Base-by-base conservation (phyloP, 306 rosid species). In the Ochetophila trinervis region DNA sequence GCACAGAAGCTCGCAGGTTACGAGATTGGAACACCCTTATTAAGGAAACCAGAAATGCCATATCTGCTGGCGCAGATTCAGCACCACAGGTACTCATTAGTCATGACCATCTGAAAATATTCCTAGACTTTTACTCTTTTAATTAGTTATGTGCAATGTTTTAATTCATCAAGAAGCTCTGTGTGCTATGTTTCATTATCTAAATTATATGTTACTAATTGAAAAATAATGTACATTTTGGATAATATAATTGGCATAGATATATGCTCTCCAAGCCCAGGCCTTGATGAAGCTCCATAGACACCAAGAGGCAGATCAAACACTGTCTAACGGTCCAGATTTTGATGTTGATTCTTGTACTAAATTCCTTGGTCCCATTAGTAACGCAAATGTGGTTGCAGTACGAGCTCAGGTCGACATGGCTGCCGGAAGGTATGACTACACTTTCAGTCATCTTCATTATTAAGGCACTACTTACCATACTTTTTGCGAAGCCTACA, bases 11-110 rank as follows among this genome's bases (percentile, higher is more conserved):
- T 71, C 91, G 84, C 14, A 83, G 81, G 61, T 40, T 81, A 58
- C 75, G 93, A 72, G 95, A 92, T 63, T 92, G 98, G 93, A 89
- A 87, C 78, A 84, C 86, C n/a, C 30, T 92, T 19, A 66, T 80
- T 4, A 82, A 53, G 42, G 91, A 84, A 68, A 67, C 91, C 14
- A 57, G 53, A 37, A 68, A 23, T 0, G 76, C 79, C 36, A 72
- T 89, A 36, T 70, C 81, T 64, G 74, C 78, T 0, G 93, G 93
- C 18, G 95, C 95, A 67, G 89, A 87, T 74, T 87, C 96, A 49
- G 96, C 95, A 16, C 93, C 95, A 53, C 91, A 77, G 74, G 98
- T 89, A 22, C 10, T 8, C 3, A 50, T 16, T 17, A n/a, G 17
- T 6, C 11, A 50, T 50, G 4, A 27, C 32, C 4, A 27, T 27